These are phyloP conservation scores for Cordyceps fumosorosea DNA, from an alignment of 2,329 filamentous ascomycete species.

Conservation along the genomic window DNA sequence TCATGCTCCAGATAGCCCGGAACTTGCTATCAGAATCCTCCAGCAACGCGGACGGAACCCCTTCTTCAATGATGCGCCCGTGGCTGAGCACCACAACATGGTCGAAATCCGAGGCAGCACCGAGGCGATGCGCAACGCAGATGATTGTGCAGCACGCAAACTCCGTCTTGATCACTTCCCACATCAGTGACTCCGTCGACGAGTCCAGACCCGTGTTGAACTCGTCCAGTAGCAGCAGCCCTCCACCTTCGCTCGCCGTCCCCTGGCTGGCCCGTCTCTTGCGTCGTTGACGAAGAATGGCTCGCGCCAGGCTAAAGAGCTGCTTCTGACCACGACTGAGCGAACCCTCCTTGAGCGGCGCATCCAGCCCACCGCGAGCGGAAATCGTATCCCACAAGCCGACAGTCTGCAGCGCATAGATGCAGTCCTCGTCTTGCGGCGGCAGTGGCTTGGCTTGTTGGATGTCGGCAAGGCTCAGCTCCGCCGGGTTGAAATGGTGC, in stretches of 20 bases:
- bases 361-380: slow-evolving; percentile 6
- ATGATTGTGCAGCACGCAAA: slow-evolving; percentile 24
- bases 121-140: slow-evolving; percentile 23
- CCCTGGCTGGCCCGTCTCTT: neutral
- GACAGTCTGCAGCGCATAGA: slow-evolving; percentile 4
- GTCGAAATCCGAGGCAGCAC: slow-evolving; percentile 24
- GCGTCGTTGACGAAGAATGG: slow-evolving; percentile 6
- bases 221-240: slow-evolving; percentile 3
- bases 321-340: slow-evolving; percentile 14
- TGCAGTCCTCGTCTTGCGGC: neutral
- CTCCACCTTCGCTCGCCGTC: neutral
- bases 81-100: slow-evolving; percentile 22
- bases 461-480: neutral
- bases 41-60: neutral
- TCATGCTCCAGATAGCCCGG: slow-evolving; percentile 3
- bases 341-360: slow-evolving; percentile 1
- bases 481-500: neutral
- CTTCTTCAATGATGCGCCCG: slow-evolving; percentile 17
- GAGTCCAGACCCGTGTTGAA: slow-evolving; percentile 25
- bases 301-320: slow-evolving; percentile 12
- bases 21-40: slow-evolving; percentile 1
- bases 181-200: slow-evolving; percentile 21
- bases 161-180: slow-evolving; percentile 21
- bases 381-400: slow-evolving; percentile 2
- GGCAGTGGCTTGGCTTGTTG: neutral